Conservation (phyloP, 2,329 filamentous ascomycete genomes). For the Capronia epimyces region DNA sequence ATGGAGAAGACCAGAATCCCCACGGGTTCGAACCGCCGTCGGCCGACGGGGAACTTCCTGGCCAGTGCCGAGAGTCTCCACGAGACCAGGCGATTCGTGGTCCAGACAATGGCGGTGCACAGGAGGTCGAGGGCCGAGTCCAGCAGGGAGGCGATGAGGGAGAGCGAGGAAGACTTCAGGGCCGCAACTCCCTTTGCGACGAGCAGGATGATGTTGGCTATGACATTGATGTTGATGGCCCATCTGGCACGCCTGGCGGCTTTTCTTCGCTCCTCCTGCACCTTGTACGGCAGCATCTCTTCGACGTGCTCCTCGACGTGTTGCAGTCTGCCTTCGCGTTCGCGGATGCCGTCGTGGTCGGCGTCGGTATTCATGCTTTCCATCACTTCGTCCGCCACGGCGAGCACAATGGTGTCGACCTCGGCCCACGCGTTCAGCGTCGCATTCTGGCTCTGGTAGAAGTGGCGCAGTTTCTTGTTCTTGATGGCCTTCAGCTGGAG, state of each 20-base stretch:
- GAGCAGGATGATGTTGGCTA: slow-evolving; percentile 55
- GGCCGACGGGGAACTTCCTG: slow-evolving; percentile 54
- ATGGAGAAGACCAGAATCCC: slow-evolving; percentile 60
- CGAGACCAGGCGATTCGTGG: slow-evolving; percentile 53
- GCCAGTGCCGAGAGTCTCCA: slow-evolving; percentile 51
- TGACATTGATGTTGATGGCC: slow-evolving; percentile 57
- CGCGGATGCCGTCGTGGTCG: slow-evolving; percentile 52
- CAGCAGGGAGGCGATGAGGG: slow-evolving; percentile 56
- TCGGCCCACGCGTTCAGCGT: slow-evolving; percentile 55
- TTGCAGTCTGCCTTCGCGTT: slow-evolving; percentile 49
- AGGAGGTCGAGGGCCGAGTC: slow-evolving; percentile 58
- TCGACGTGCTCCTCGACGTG: slow-evolving; percentile 48
- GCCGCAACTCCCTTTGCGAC: slow-evolving; percentile 53
- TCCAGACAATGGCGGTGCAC: slow-evolving; percentile 57
- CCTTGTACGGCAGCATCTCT: slow-evolving; percentile 52
- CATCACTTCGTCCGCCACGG: slow-evolving; percentile 55
- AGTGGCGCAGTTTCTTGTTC: slow-evolving; percentile 49
- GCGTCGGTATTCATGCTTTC: slow-evolving; percentile 56
- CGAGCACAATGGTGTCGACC: slow-evolving; percentile 53
- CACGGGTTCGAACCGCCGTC: slow-evolving; percentile 54
- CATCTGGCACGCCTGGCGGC: slow-evolving; percentile 48
- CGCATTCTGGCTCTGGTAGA: slow-evolving; percentile 53
- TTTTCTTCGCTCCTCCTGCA: slow-evolving; percentile 45
- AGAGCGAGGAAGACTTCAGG: slow-evolving; percentile 53
- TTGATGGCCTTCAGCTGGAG: slow-evolving; percentile 42